phyloP scores from a whole-genome alignment of 805 yeast genomes.

The Candida parachauliodes region DNA sequence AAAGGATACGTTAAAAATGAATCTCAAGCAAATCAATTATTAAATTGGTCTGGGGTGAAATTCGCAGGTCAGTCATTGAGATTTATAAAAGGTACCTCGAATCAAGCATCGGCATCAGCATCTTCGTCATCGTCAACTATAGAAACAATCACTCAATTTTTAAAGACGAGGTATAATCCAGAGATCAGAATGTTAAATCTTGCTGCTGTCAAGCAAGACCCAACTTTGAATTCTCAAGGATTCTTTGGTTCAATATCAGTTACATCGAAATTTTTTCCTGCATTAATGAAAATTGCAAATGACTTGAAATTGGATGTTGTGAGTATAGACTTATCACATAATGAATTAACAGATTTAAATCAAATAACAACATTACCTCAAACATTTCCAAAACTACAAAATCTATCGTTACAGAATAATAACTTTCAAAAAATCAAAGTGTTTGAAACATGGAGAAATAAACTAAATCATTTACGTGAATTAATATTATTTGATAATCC shows the following conservation, averaged over 20 bases:
- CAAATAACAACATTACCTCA: constrained; percentile 62
- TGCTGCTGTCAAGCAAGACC: constrained; percentile 62
- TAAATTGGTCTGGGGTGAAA: constrained; percentile 67
- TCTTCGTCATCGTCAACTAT: constrained; percentile 40
- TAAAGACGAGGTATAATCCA: constrained; percentile 65
- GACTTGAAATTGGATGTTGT: constrained; percentile 55
- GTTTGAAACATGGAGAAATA: constrained; percentile 74
- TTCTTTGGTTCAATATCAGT: constrained; percentile 59
- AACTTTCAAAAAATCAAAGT: constrained; percentile 53
- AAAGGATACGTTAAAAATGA: constrained; percentile 54
- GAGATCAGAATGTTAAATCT: constrained; percentile 66
- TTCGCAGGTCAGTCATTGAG: constrained; percentile 73
- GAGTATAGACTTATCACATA: constrained; percentile 65
- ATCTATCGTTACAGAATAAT: constrained; percentile 79
- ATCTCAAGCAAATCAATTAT: constrained; percentile 56
- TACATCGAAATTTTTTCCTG: constrained; percentile 81
- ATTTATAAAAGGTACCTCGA: constrained; percentile 35
- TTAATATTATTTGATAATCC: constrained; percentile 80
- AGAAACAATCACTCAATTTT: constrained; percentile 55
- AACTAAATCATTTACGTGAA: constrained; percentile 70
- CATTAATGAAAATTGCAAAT: constrained; percentile 77
- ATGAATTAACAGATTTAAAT: constrained; percentile 55
- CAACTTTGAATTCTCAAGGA: constrained; percentile 54
- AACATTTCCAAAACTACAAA: constrained; percentile 70
- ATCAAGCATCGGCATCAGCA: constrained; percentile 11